Evolutionary conservation across 176 grass and related monocot species (phyloP).

Genomic region (Chloris gayana): DNA sequence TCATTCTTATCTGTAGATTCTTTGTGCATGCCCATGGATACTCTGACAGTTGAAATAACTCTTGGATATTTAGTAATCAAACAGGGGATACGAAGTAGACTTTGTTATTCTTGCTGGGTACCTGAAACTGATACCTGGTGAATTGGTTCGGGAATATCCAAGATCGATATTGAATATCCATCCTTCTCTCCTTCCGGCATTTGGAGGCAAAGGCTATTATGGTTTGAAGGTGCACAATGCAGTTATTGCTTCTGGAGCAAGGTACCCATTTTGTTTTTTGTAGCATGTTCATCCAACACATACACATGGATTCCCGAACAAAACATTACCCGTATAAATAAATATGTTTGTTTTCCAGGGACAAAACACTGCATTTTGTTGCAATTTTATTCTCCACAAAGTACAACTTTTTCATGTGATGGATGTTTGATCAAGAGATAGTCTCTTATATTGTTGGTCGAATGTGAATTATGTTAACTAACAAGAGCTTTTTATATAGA

Average conservation of each 20-base stretch:
- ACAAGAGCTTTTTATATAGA: constrained; percentile 30
- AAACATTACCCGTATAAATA: not conserved
- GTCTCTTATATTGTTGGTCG: not conserved
- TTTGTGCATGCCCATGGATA: not conserved
- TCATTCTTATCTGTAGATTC: not conserved
- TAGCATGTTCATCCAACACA: not conserved
- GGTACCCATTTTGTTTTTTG: constrained; percentile 50
- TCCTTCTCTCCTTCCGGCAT: constrained; percentile 94
- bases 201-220: constrained; percentile 90
- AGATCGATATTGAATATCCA: constrained; percentile 94
- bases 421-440: too few species aligned
- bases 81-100: constrained; percentile 67
- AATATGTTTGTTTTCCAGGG: not conserved
- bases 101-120: constrained; percentile 89
- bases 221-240: constrained; percentile 86
- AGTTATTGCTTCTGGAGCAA: constrained; percentile 84
- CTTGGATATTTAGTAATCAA: constrained; percentile 18
- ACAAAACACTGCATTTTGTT: not conserved
- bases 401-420: too few species aligned
- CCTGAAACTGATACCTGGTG: constrained; percentile 89
- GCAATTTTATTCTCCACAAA: too few species aligned
- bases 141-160: constrained; percentile 62
- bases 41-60: not conserved
- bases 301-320: not conserved
- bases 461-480: not conserved